These are phyloP conservation scores for Castanea mollissima DNA, from an alignment of 306 rosid genomes.

Conservation along the genomic window DNA sequence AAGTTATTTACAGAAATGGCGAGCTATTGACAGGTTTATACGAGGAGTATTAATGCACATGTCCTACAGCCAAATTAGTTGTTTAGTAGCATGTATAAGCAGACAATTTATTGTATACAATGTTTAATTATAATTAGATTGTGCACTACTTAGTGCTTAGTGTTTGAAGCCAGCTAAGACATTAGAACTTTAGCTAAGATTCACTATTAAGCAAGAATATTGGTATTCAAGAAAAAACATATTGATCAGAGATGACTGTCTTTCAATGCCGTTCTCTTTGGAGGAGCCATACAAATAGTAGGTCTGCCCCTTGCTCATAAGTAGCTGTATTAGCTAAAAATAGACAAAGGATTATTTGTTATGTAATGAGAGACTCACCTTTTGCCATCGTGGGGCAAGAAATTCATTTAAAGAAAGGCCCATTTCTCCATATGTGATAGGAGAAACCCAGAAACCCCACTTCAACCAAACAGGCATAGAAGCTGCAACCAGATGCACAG, in stretches of 20 bases:
- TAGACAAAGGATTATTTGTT: background rate
- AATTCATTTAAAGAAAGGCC: slow-evolving; percentile 35
- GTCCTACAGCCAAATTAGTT: too few relatives aligned
- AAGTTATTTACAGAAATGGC: background rate
- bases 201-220: background rate
- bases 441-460: slow-evolving; percentile 39
- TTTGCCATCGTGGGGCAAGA: slow-evolving; percentile 28
- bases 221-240: slow-evolving; percentile 9
- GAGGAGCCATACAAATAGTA: too few relatives aligned
- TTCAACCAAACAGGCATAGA: slow-evolving; percentile 36
- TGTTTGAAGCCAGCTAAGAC: background rate
- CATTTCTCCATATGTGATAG: slow-evolving; percentile 34
- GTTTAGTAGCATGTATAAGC: too few relatives aligned
- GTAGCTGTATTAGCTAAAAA: background rate
- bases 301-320: too few relatives aligned
- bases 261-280: too few relatives aligned
- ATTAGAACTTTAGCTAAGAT: background rate
- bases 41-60: too few relatives aligned
- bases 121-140: background rate
- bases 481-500: slow-evolving; percentile 19
- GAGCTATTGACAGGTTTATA: background rate
- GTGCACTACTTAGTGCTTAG: too few relatives aligned
- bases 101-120: slow-evolving; percentile 10
- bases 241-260: too few relatives aligned
- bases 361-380: slow-evolving; percentile 17